Evolutionary conservation across 441 rosid species (phyloP).

Genomic region (Adansonia rubrostipa): DNA sequence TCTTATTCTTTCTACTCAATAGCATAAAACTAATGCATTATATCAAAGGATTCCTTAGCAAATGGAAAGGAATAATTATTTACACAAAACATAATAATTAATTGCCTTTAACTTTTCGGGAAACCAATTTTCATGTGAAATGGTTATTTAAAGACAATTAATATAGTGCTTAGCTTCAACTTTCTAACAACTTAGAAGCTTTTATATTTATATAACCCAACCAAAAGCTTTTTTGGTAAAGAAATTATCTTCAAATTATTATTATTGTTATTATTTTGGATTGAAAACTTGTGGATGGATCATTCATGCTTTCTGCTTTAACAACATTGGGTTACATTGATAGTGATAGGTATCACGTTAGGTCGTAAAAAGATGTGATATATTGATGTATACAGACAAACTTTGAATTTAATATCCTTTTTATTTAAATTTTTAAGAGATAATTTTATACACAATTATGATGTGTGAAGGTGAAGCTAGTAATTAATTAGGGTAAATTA

Average conservation of each 20-base stretch:
- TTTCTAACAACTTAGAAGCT: slow-evolving; percentile 26
- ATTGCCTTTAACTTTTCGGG: too few species aligned
- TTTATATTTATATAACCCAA: background rate
- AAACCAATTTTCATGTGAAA: too few species aligned
- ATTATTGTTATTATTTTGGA: slow-evolving; percentile 3
- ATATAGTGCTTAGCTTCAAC: slow-evolving; percentile 13
- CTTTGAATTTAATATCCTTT: background rate
- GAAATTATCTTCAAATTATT: background rate
- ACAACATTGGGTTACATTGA: slow-evolving; percentile 4
- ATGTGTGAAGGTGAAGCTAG: background rate
- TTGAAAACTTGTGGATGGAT: slow-evolving; percentile 27
- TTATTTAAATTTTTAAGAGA: background rate
- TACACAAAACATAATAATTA: too few species aligned
- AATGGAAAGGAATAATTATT: too few species aligned
- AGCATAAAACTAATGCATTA: too few species aligned
- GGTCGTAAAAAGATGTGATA: slow-evolving; percentile 23
- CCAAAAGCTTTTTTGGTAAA: background rate
- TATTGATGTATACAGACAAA: slow-evolving; percentile 26
- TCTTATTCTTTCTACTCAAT: too few species aligned
- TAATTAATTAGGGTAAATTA: background rate
- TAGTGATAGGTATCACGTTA: slow-evolving; percentile 21
- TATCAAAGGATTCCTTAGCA: too few species aligned
- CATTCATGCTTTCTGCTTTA: slow-evolving; percentile 24
- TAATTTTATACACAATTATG: background rate
- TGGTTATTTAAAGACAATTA: background rate